Evolutionary conservation across 2,329 filamentous ascomycete species (phyloP), one percentile per base, ranked within the genome.

Genomic region (Alternaria novae-zelandiae): DNA sequence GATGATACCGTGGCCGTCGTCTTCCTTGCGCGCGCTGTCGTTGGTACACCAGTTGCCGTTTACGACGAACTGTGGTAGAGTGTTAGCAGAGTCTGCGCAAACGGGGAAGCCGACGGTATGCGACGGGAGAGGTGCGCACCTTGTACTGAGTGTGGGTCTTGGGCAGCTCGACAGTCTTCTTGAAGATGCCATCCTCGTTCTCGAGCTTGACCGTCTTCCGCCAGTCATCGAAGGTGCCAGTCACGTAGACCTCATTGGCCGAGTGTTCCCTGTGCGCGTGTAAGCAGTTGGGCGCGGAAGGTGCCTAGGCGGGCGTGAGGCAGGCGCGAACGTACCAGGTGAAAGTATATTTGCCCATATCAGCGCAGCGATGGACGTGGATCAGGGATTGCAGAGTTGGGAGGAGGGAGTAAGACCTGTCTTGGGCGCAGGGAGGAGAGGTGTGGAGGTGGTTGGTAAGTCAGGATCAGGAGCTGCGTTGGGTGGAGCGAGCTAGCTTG

Each of bases 151-250:
- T 90, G 83, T 96, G 97, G 68, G 53, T 82, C 59, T 88, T 84
- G 54, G 90, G 85, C 32, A 98, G 85, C 57, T 88, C 84, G 64
- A 99, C 93, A 32, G 88, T 88, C 85, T 97, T 97, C 82, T 91
- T 86, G 81, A 96, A 97, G 73, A 86, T 74, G 68, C 80, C 79
- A 77, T 87, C 91, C 44, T 89, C 86, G 83, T 93, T 93, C 51
- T 94, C 89, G 61, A 99, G 87, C 84, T 91, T 88, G 80, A 95
- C 88, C 60, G 89, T 93, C 86, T 96, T 95, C 71, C 87, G 87
- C 96, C 96, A 99, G 83, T 93, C 87, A 83, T 98, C 95, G 79
- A 98, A 98, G 67, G 92, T 95, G 79, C 96, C 96, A 44, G 95
- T 98, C 73, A 98, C 96, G 82, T 91, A 95, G 80, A 98, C 95